A percentile compares a stretch with the other conserved stretches of the same genome.
Evolutionary conservation across 176 grass and related monocot species (phyloP).

Genomic region (Zizania latifolia): DNA sequence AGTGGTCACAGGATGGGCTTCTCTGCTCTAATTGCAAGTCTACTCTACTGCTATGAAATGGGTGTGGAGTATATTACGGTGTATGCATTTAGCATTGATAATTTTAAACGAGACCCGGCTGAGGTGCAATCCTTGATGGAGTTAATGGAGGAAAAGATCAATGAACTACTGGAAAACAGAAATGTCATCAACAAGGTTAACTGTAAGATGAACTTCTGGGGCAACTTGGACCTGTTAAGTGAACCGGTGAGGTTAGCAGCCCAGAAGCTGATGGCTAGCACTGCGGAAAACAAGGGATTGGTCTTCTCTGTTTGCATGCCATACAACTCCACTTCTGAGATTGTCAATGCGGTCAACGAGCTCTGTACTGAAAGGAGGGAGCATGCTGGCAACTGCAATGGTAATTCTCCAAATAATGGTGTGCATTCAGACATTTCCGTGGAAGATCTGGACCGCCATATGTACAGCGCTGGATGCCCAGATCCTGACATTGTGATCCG

Average conservation of each 20-base stretch:
- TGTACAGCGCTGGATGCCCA: conserved; percentile 47
- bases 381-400: not conserved
- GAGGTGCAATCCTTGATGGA: conserved; percentile 71
- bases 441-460: conserved; percentile 50
- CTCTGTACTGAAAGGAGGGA: conserved; percentile 37
- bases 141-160: conserved; percentile 79
- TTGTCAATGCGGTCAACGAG: conserved; percentile 47
- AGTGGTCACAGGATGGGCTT: conserved; percentile 57
- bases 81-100: conserved; percentile 90
- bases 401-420: not conserved
- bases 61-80: conserved; percentile 57
- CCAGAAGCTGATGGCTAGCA: conserved; percentile 52
- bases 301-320: conserved; percentile 75
- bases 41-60: conserved; percentile 72
- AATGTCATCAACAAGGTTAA: conserved; percentile 51
- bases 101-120: conserved; percentile 59
- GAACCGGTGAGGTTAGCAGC: conserved; percentile 49
- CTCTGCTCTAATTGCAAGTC: conserved; percentile 44
- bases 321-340: conserved; percentile 76
- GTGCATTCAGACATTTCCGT: conserved; percentile 26
- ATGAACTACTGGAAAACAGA: conserved; percentile 44
- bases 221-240: conserved; percentile 48
- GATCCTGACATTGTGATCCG: conserved; percentile 78
- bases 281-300: conserved; percentile 51
- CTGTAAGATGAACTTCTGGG: conserved; percentile 77